These are phyloP conservation scores for Polytrichum commune DNA, from an alignment of 225 moss, liverwort and hornwort species.

Conservation along the genomic window DNA sequence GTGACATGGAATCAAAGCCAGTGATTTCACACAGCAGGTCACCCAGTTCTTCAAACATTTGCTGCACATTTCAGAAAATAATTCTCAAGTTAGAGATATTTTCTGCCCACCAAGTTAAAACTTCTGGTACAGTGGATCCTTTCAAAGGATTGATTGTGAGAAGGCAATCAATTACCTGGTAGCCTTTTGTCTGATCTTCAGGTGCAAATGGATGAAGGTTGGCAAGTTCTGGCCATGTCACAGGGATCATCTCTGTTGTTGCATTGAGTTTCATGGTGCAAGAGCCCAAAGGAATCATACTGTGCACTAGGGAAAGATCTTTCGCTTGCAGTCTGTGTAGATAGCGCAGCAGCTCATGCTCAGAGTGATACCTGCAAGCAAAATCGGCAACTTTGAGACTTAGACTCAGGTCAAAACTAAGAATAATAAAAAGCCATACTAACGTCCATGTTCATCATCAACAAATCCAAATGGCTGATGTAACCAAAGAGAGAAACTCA, in stretches of 20 bases:
- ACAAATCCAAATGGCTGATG: no score
- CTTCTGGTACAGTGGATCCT: no score
- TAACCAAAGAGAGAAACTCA: slow-evolving; percentile 13
- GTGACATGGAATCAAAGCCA: slow-evolving; percentile 92
- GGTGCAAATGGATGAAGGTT: slow-evolving; percentile 94
- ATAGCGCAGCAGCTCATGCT: slow-evolving; percentile 94
- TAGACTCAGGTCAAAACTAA: not conserved
- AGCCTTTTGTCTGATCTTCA: slow-evolving; percentile 75
- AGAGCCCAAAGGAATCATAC: slow-evolving; percentile 98
- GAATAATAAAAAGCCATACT: not conserved
- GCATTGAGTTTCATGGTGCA: slow-evolving; percentile 99
- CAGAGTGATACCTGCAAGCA: slow-evolving; percentile 68
- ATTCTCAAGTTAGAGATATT: no score
- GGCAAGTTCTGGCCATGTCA: slow-evolving; percentile 92
- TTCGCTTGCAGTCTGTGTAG: slow-evolving; percentile 85
- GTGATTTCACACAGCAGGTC: slow-evolving; percentile 89
- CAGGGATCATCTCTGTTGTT: slow-evolving; percentile 92
- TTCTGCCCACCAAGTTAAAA: no score
- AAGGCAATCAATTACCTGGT: slow-evolving; percentile 41
- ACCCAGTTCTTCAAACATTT: slow-evolving; percentile 86
- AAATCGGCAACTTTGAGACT: not conserved
- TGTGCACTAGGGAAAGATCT: slow-evolving; percentile 88
- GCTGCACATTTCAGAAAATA: slow-evolving; percentile 30
- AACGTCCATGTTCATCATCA: not conserved
- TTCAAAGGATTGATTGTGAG: no score